phyloP scores from a whole-genome alignment of 148 eudicot species.

The Rhododendron molle region DNA sequence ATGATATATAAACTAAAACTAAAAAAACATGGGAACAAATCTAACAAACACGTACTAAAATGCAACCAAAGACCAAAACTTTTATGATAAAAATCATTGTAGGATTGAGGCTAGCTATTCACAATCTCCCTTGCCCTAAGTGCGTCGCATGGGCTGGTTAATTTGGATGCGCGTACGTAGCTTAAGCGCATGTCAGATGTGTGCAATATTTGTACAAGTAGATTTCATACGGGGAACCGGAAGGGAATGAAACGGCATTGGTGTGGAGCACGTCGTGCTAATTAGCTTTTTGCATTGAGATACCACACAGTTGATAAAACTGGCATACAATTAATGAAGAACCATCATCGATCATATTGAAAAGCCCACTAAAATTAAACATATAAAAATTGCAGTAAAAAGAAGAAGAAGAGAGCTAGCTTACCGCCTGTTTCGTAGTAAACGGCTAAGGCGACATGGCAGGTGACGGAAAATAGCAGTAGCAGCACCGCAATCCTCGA shows the following conservation, averaged over 20 bases:
- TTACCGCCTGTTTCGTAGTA: constrained; percentile 5
- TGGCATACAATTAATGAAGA: neutral
- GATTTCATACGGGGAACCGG: neutral
- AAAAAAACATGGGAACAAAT: neutral
- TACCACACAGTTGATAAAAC: neutral
- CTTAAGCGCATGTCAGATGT: neutral
- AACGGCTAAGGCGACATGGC: constrained; percentile 17
- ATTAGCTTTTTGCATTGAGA: neutral
- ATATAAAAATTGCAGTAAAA: neutral
- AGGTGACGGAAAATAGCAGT: constrained; percentile 15
- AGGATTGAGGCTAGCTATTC: neutral
- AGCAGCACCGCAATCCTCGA: constrained; percentile 2
- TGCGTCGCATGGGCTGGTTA: too few relatives aligned
- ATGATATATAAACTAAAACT: neutral
- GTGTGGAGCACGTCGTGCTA: neutral
- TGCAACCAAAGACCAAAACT: neutral
- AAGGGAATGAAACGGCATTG: neutral
- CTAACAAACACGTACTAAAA: neutral
- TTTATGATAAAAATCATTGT: neutral
- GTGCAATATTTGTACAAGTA: neutral
- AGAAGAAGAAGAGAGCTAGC: neutral
- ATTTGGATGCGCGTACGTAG: neutral
- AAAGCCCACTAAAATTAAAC: neutral
- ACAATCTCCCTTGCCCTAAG: neutral
- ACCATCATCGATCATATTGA: neutral